Evolutionary conservation across 1,284 basidiomycete species (phyloP).

Genomic region (Cryptococcus sp.): DNA sequence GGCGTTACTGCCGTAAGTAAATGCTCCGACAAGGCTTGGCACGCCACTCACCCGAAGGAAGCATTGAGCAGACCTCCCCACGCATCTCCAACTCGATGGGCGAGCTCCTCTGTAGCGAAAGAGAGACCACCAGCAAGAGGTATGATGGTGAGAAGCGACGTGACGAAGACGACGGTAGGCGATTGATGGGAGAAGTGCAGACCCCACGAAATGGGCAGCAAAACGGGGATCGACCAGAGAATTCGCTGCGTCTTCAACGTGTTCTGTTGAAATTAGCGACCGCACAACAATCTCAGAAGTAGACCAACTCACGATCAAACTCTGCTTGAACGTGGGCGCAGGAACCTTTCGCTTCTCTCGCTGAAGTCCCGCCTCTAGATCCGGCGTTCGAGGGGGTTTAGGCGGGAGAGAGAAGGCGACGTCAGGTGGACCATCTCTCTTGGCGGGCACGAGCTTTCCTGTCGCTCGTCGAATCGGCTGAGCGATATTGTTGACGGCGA

Average conservation of each 20-base stretch:
- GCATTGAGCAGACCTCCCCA: constrained; percentile 50
- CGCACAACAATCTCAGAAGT: background rate
- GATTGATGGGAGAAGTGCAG: constrained; percentile 57
- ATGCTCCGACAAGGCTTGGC: constrained; percentile 6
- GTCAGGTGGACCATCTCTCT: constrained; percentile 1
- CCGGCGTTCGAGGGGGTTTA: background rate
- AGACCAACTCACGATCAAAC: constrained; percentile 13
- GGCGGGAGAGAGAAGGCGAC: constrained; percentile 1
- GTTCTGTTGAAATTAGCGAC: constrained; percentile 25
- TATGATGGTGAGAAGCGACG: constrained; percentile 55
- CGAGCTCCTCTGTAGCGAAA: constrained; percentile 51
- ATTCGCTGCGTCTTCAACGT: constrained; percentile 22
- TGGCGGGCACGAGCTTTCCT: constrained; percentile 5
- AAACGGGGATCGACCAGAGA: constrained; percentile 13
- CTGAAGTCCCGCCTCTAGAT: background rate
- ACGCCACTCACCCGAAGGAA: constrained; percentile 35
- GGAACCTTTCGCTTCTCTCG: background rate
- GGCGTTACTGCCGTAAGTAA: constrained; percentile 33
- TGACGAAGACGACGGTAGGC: constrained; percentile 62
- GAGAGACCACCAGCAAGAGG: constrained; percentile 50
- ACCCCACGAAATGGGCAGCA: constrained; percentile 62
- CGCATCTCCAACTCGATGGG: constrained; percentile 48
- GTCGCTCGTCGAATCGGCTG: constrained; percentile 4
- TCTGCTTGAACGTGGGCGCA: constrained; percentile 13
- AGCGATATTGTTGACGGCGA: constrained; percentile 4